phyloP scores from a whole-genome alignment of 768 basidiomycete species.

The Nidularia sp. region DNA sequence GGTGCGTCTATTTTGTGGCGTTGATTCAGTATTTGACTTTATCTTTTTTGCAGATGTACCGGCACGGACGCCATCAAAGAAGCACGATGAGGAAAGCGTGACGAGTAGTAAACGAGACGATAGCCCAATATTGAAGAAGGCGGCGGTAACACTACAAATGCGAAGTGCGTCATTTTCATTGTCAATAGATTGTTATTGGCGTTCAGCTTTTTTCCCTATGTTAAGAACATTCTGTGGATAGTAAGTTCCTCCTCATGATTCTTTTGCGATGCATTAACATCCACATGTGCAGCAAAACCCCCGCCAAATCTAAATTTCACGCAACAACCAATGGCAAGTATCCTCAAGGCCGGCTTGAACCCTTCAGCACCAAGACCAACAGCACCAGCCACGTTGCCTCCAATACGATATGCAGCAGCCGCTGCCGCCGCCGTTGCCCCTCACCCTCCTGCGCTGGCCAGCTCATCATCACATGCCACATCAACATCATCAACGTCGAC shows the following conservation, averaged over 20 bases:
- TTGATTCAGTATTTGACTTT: neutral
- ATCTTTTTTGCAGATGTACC: conserved; percentile 48
- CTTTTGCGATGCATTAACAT: neutral
- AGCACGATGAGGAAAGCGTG: conserved; percentile 76
- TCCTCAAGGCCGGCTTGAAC: conserved; percentile 73
- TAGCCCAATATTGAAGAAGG: conserved; percentile 80
- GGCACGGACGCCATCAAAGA: conserved; percentile 64
- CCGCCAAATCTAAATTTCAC: conserved; percentile 79
- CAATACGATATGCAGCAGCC: conserved; percentile 89
- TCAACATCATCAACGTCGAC: conserved; percentile 17
- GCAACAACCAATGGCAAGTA: conserved; percentile 70
- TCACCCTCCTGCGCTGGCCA: conserved; percentile 42
- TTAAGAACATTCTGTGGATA: conserved; percentile 69
- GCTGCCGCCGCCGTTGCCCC: conserved; percentile 61
- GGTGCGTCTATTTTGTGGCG: conserved; percentile 32
- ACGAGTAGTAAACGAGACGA: conserved; percentile 73
- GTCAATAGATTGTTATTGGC: conserved; percentile 1
- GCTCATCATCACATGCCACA: conserved; percentile 15
- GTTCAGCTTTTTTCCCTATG: neutral
- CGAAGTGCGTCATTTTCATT: conserved; percentile 65
- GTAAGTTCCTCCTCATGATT: conserved; percentile 29
- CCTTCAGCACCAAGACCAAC: conserved; percentile 43
- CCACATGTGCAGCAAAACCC: conserved; percentile 49
- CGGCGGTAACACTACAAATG: conserved; percentile 53
- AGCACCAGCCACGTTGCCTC: conserved; percentile 59